A percentile compares a stretch with the other conserved stretches of the same genome.
Evolutionary conservation across 1,139 yeast species (phyloP).

Genomic region (Candida buenavistaensis): DNA sequence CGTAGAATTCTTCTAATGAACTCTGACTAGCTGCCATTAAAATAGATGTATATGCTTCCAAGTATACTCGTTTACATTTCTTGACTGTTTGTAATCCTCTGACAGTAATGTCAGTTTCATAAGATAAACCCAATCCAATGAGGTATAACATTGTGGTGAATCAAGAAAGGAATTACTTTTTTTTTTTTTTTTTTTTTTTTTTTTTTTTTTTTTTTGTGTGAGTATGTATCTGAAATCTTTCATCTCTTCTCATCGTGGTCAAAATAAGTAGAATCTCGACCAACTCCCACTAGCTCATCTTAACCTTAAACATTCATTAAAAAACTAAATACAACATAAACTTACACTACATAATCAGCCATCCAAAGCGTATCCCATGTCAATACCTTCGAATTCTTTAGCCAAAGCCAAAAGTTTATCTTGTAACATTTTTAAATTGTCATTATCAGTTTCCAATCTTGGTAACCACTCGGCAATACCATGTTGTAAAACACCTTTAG

Average conservation of each 20-base stretch:
- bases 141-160: conserved; percentile 43
- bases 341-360: conserved; percentile 21
- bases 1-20: conserved; percentile 75
- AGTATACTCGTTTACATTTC: conserved; percentile 81
- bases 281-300: too few relatives aligned
- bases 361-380: conserved; percentile 47
- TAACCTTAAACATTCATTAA: too few relatives aligned
- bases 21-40: conserved; percentile 86
- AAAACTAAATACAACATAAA: too few relatives aligned
- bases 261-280: too few relatives aligned
- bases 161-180: too few relatives aligned
- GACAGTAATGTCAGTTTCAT: conserved; percentile 88
- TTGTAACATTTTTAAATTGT: conserved; percentile 34
- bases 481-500: conserved; percentile 54
- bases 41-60: conserved; percentile 94
- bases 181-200: too few relatives aligned
- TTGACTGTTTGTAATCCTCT: conserved; percentile 86
- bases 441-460: conserved; percentile 37
- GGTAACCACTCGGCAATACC: conserved; percentile 56
- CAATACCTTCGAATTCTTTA: conserved; percentile 38
- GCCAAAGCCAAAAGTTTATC: conserved; percentile 38
- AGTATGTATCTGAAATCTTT: too few relatives aligned
- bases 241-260: too few relatives aligned
- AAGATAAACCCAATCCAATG: conserved; percentile 88
- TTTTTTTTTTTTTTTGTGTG: too few relatives aligned